Evolutionary conservation across 164 flowering plant genomes (phyloP).

Genomic region (Hamamelis virginiana): DNA sequence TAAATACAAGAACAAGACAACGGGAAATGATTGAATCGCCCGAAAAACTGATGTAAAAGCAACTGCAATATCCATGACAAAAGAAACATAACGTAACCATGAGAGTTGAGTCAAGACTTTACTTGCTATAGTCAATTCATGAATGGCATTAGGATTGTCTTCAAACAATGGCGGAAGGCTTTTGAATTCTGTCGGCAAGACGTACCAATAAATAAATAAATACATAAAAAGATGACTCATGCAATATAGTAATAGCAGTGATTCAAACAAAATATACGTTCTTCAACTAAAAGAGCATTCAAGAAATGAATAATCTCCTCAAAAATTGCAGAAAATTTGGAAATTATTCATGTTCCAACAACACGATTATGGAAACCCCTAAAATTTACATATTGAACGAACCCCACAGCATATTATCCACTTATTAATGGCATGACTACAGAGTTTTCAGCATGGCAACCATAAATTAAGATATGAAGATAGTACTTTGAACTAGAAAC

Average conservation of each 20-base stretch:
- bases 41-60: neutral
- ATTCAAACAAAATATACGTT: neutral
- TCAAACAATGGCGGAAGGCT: slow-evolving; percentile 84
- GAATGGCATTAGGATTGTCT: slow-evolving; percentile 60
- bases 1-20: too few species aligned
- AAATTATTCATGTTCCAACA: too few species aligned
- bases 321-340: too few species aligned
- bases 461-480: too few species aligned
- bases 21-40: too few species aligned
- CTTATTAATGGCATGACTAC: too few species aligned
- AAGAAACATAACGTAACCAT: neutral
- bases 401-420: too few species aligned
- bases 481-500: too few species aligned
- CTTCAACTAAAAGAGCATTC: neutral
- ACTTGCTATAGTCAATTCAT: slow-evolving; percentile 82
- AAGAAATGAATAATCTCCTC: too few species aligned
- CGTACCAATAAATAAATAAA: slow-evolving; percentile 33
- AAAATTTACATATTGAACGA: too few species aligned
- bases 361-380: too few species aligned
- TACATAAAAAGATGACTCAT: neutral
- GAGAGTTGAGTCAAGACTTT: slow-evolving; percentile 19
- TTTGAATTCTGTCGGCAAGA: slow-evolving; percentile 57
- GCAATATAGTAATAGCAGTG: neutral
- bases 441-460: too few species aligned
- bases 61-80: neutral